Evolutionary conservation across 805 yeast genomes (phyloP), one percentile per base, ranked within the genome.

Genomic region (Komagataella pseudopastoris): DNA sequence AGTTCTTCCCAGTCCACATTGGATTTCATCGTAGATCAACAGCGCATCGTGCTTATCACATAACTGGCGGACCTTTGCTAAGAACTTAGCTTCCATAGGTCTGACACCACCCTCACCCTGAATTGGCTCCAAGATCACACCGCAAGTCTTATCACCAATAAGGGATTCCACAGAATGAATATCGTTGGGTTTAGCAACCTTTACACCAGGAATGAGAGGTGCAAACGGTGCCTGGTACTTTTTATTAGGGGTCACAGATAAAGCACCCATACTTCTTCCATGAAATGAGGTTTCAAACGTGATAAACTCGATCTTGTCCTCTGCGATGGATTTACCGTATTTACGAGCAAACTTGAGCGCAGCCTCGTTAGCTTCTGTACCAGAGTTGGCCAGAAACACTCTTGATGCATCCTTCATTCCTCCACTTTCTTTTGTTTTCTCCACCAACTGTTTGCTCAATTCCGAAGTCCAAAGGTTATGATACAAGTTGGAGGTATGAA

Each of bases 31-130:
- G 64, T 81, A 89, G 56, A 91, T 90, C 53, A 91, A 76, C 36
- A 88, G 63, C 8, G 86, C 95, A 51, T 85, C 80, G 58, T 83
- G 74, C 52, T 81, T 75, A 52, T 71, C 69, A 64, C 96, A 88
- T 52, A 85, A 67, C 59, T 77, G 66, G 58, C 84, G 82, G 63
- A 91, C 70, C 49, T 78, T 80, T 3, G 72, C 62, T 55, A 91
- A 72, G 62, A 87, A 89, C 46, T 81, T 86, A 0, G 67, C 58
- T 44, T 77, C 72, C 53, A 88, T 77, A 18, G 83, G 80, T 60
- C 81, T 80, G 17, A 91, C 83, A 52, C 99, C 99, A 53, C 99
- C 98, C 70, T 91, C 99, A 58, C 98, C 99, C 71, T 93, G 99
- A 53, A 93, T 83, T 20, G 99, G 99, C 69, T 93, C 99, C 44